phyloP scores from a whole-genome alignment of 2,329 filamentous ascomycete genomes.

The Penicillium aurantiogriseum region DNA sequence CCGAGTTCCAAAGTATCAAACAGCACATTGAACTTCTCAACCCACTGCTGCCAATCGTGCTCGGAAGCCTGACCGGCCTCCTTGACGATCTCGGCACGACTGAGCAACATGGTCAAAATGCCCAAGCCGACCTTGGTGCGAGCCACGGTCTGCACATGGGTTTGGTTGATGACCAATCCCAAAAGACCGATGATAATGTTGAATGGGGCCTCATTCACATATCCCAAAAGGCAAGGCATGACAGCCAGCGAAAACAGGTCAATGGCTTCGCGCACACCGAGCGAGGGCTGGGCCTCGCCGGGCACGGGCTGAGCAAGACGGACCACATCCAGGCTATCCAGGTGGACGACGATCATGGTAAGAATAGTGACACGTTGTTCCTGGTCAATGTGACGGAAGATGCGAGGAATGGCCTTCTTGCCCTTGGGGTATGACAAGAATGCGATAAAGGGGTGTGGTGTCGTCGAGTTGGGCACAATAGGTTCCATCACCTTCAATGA shows the following conservation, averaged over 20 bases:
- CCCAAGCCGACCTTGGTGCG: slow-evolving; percentile 84
- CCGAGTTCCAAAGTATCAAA: slow-evolving; percentile 85
- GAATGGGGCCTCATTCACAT: slow-evolving; percentile 85
- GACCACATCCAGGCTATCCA: slow-evolving; percentile 89
- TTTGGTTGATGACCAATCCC: slow-evolving; percentile 75
- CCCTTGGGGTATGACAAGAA: slow-evolving; percentile 94
- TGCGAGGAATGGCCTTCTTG: slow-evolving; percentile 90
- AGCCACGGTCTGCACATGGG: slow-evolving; percentile 80
- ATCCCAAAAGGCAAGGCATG: slow-evolving; percentile 84
- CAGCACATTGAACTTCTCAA: slow-evolving; percentile 75
- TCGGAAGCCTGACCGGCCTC: slow-evolving; percentile 70
- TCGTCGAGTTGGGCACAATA: slow-evolving; percentile 68
- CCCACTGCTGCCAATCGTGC: slow-evolving; percentile 79
- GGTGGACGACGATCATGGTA: slow-evolving; percentile 91
- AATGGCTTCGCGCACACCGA: slow-evolving; percentile 81
- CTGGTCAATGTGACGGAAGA: slow-evolving; percentile 89
- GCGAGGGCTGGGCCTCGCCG: slow-evolving; percentile 70
- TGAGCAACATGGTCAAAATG: slow-evolving; percentile 90
- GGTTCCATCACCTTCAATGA: slow-evolving; percentile 91
- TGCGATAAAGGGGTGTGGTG: slow-evolving; percentile 87
- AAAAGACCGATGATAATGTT: slow-evolving; percentile 89
- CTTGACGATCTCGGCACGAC: slow-evolving; percentile 89
- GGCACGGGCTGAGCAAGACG: slow-evolving; percentile 72
- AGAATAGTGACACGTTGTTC: slow-evolving; percentile 90
- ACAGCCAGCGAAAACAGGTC: slow-evolving; percentile 86